These are phyloP conservation scores for Nicotiana undulata DNA, from an alignment of 257 asterid genomes.

Conservation along the genomic window DNA sequence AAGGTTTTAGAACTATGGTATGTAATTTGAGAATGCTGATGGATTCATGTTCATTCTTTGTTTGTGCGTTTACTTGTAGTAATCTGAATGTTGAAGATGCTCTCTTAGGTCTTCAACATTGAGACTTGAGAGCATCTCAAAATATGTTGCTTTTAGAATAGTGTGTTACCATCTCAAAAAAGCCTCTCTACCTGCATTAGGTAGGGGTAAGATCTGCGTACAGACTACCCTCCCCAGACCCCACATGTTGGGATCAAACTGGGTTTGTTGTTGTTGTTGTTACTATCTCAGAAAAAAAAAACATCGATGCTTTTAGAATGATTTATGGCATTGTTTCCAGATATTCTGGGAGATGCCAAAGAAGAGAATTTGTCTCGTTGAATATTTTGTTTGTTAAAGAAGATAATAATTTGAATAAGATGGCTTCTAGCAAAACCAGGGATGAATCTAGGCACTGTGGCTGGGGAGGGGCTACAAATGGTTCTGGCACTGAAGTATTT, in stretches of 20 bases:
- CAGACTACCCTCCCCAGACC: too few species aligned
- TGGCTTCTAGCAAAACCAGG: background rate
- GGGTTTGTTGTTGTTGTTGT: too few species aligned
- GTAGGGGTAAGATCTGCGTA: too few species aligned
- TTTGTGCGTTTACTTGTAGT: background rate
- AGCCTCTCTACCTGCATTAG: too few species aligned
- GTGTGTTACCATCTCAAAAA: too few species aligned
- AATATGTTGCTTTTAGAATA: too few species aligned
- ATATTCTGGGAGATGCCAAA: background rate
- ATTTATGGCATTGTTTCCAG: background rate
- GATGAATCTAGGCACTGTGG: background rate
- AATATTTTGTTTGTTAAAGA: background rate
- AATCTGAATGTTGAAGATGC: background rate
- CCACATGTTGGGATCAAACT: too few species aligned
- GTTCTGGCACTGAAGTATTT: background rate
- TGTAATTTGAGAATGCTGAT: slow-evolving; percentile 23
- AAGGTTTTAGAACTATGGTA: slow-evolving; percentile 79
- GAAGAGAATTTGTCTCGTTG: background rate
- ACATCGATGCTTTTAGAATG: background rate
- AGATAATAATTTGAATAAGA: background rate
- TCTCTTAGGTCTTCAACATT: background rate
- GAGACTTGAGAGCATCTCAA: background rate
- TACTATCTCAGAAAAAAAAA: too few species aligned
- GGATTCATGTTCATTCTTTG: background rate
- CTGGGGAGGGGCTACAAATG: background rate